Base-by-base conservation (phyloP, 345 rosid species). In the Eucalyptus victrix region DNA sequence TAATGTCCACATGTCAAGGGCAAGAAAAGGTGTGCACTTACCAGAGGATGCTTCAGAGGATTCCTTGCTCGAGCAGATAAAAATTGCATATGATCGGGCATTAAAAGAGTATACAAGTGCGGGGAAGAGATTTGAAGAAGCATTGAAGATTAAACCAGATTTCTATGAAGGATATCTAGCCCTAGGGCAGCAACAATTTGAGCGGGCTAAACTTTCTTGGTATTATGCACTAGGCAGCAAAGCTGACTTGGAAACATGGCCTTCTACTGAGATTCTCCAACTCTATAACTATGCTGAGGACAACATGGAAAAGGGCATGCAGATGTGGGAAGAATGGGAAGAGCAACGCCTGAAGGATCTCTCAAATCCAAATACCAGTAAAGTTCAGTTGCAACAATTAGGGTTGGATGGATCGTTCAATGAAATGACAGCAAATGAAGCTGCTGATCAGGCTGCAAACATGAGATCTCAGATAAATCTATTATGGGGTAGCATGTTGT, bases 181-280 rank as follows among this genome's bases (percentile, higher is more conserved):
- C 54, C 93, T 96, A 42, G 98, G 96, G 86, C 96, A 93, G 90
- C 97, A 94, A 91, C 96, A 94, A 69, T 98, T 96, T 92, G 99
- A 96, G 95, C 97, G 93, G 94, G 99, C 97, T 89, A 97, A 96
- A 88, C 96, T 97, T 90, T 94, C 96, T 56, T 97, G 99, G 99
- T 94, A 94, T 90, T 95, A 95, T 88, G 96, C 94, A 19, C 90
- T 95, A 90, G 91, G 94, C 88, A 93, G 90, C 91, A 93, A 94
- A 49, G 92, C 90, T 90, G 95, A 97, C 90, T 86, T 96, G 89
- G 92, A 94, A 86, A 90, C 95, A 32, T 95, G 98, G 98, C 92
- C 96, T 90, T 93, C 91, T 26, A 49, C 90, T 86, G 95, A 91
- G 88, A 92, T 94, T 86, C 86, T 94, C 50, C 91, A 94, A 87